Percentiles rank a stretch among this genome's conserved stretches.
phyloP scores from a whole-genome alignment of 2,329 filamentous ascomycete genomes.

The Diaporthe sp. region DNA sequence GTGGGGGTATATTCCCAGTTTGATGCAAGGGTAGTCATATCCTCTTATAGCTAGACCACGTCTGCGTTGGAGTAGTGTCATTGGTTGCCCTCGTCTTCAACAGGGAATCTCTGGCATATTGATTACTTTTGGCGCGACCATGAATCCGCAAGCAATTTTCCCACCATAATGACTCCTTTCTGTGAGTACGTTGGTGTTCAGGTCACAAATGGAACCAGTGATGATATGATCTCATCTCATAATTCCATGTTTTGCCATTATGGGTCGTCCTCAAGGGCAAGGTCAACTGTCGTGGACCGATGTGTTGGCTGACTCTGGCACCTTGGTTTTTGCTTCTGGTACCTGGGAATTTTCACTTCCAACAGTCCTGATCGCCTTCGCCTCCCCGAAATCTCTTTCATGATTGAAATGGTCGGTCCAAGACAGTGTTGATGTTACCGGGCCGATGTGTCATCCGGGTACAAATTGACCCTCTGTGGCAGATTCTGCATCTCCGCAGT shows the following conservation, averaged over 20 bases:
- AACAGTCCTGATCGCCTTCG: not conserved
- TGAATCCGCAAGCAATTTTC: not conserved
- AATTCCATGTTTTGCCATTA: not conserved
- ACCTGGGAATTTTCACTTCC: not conserved
- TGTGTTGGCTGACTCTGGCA: not conserved
- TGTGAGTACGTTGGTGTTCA: not conserved
- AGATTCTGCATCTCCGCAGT: conserved; percentile 10
- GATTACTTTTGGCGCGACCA: not conserved
- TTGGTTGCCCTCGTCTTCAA: conserved; percentile 11
- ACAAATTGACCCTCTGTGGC: not conserved
- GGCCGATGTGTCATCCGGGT: conserved; percentile 21
- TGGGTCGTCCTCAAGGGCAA: not conserved
- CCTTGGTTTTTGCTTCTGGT: not conserved
- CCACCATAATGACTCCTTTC: not conserved
- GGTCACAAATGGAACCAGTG: not conserved
- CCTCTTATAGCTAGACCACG: conserved; percentile 11
- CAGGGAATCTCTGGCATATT: not conserved
- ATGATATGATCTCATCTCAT: too few species aligned
- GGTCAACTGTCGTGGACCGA: not conserved
- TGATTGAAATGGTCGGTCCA: conserved; percentile 11
- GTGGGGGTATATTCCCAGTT: conserved; percentile 34
- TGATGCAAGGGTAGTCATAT: conserved; percentile 4
- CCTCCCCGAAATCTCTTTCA: not conserved
- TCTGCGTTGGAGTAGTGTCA: not conserved
- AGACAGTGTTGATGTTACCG: not conserved